Percentiles rank a stretch among this genome's conserved stretches.
These are phyloP conservation scores for Phytopythium ostracodes DNA, from an alignment of 352 stramenopile genomes.

Conservation along the genomic window DNA sequence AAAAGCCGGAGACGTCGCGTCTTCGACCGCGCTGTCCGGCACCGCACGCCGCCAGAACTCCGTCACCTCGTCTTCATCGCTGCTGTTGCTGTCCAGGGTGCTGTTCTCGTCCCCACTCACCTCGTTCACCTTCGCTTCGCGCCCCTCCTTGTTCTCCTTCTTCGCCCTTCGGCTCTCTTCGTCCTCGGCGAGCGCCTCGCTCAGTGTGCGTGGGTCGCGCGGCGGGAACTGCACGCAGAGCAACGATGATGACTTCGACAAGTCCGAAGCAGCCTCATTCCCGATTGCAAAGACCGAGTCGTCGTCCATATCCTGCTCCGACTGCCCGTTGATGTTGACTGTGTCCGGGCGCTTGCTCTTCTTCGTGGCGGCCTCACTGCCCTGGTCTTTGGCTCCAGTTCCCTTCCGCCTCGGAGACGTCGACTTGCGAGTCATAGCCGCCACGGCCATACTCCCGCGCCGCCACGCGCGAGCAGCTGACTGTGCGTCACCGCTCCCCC, in stretches of 20 bases:
- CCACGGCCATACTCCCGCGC: conserved; percentile 11
- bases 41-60: conserved; percentile 58
- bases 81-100: background rate
- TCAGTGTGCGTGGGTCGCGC: conserved; percentile 18
- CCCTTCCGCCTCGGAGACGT: background rate
- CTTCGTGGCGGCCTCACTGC: no score
- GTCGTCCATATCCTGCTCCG: background rate
- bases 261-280: background rate
- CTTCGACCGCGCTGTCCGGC: conserved; percentile 25
- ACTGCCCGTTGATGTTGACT: background rate
- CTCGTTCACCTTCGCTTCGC: background rate
- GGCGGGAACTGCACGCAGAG: conserved; percentile 24
- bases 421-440: conserved; percentile 22
- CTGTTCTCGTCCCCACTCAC: background rate
- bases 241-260: background rate
- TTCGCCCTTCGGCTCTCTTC: conserved; percentile 13
- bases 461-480: conserved; percentile 4
- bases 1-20: conserved; percentile 23
- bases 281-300: background rate
- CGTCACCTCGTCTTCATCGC: conserved; percentile 32
- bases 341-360: background rate
- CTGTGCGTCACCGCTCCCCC: no score
- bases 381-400: conserved; percentile 5
- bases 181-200: conserved; percentile 23
- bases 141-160: background rate